phyloP scores from a whole-genome alignment of 768 basidiomycete genomes.

The Tricholoma hemisulphureum region DNA sequence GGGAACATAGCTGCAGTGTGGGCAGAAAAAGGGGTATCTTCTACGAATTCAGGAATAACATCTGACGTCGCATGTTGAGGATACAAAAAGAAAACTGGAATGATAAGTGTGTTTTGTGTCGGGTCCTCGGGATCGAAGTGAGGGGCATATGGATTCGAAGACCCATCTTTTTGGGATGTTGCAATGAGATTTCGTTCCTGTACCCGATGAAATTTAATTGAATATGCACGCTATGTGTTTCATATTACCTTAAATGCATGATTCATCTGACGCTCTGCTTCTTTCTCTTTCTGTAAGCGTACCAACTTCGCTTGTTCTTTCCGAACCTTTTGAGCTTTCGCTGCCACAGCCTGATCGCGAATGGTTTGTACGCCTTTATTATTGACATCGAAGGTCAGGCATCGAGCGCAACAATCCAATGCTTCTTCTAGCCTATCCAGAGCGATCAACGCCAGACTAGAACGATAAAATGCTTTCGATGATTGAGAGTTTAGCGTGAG shows the following conservation, averaged over 20 bases:
- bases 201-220: slow-evolving; percentile 6
- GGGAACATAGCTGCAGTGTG: slow-evolving; percentile 86
- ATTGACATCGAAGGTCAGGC: slow-evolving; percentile 55
- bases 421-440: slow-evolving; percentile 79
- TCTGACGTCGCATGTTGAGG: slow-evolving; percentile 89
- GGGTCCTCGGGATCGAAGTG: slow-evolving; percentile 68
- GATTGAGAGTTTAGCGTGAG: slow-evolving; percentile 60
- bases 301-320: slow-evolving; percentile 51
- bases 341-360: slow-evolving; percentile 45
- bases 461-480: slow-evolving; percentile 87
- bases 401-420: slow-evolving; percentile 75
- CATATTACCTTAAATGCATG: slow-evolving; percentile 59
- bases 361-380: slow-evolving; percentile 54
- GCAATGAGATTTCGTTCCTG: slow-evolving; percentile 75
- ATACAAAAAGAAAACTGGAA: slow-evolving; percentile 93
- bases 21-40: slow-evolving; percentile 77
- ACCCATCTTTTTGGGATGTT: slow-evolving; percentile 50
- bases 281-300: slow-evolving; percentile 46
- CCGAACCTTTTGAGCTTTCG: slow-evolving; percentile 49
- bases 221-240: background rate
- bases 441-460: slow-evolving; percentile 70
- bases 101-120: slow-evolving; percentile 56
- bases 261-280: slow-evolving; percentile 52
- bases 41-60: slow-evolving; percentile 80
- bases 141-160: slow-evolving; percentile 57